Percentiles rank a stretch among this genome's conserved stretches.
Evolutionary conservation across 176 grass and related monocot species (phyloP).

Genomic region (Rhipidocladum racemiflorum): DNA sequence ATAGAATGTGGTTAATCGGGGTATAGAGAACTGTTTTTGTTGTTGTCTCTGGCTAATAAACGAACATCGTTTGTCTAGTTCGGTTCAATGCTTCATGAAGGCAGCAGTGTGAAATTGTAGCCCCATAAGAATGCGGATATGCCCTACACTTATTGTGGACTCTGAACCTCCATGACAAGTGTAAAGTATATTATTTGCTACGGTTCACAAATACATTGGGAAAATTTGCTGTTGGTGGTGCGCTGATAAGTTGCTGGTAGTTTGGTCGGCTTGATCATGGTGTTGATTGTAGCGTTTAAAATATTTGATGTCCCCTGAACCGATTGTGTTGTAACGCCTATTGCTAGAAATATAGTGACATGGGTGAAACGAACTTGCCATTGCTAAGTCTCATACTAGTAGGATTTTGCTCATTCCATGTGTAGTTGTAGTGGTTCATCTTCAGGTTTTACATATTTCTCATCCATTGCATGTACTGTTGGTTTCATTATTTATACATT

Average conservation of each 20-base stretch:
- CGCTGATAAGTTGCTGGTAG: not conserved
- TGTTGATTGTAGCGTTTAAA: not conserved
- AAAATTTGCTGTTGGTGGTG: not conserved
- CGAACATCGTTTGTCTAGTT: not conserved
- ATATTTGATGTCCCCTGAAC: not conserved
- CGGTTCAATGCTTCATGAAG: not conserved
- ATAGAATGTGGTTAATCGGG: not conserved
- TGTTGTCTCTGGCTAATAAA: not conserved
- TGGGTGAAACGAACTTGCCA: not conserved
- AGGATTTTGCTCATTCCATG: not conserved
- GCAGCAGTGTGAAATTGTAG: not conserved
- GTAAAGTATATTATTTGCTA: not conserved
- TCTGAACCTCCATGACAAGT: not conserved
- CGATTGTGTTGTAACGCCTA: not conserved
- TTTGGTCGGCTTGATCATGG: not conserved
- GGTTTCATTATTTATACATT: not conserved
- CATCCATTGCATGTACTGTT: not conserved
- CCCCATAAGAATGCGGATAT: not conserved
- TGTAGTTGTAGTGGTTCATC: not conserved
- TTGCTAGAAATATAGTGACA: not conserved
- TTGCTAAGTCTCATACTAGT: not conserved
- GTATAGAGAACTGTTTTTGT: not conserved
- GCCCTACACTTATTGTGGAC: not conserved
- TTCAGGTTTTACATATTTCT: not conserved
- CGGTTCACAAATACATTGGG: not conserved